Evolutionary conservation across 306 rosid species (phyloP).

Genomic region (Medicago ruthenica): DNA sequence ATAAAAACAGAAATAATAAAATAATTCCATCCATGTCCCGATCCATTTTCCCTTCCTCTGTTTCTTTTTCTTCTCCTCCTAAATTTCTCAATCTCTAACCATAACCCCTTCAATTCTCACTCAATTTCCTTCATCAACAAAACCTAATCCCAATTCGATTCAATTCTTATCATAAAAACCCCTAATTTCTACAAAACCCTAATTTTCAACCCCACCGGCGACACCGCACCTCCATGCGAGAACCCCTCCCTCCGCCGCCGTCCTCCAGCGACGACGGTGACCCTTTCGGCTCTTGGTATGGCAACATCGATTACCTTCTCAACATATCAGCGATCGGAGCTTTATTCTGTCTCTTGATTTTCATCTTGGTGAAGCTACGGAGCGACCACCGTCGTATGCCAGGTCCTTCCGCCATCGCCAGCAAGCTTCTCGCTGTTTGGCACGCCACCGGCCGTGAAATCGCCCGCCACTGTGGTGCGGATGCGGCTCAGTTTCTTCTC

Average conservation of each 20-base stretch:
- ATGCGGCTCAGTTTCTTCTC: constrained; percentile 92
- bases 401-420: constrained; percentile 71
- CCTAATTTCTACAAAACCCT: constrained; percentile 45
- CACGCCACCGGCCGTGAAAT: constrained; percentile 12
- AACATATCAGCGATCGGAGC: constrained; percentile 93
- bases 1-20: constrained; percentile 2
- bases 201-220: constrained; percentile 34
- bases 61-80: not conserved
- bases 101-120: constrained; percentile 38
- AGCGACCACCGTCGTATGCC: constrained; percentile 96
- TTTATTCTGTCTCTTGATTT: constrained; percentile 70
- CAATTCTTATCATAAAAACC: constrained; percentile 22
- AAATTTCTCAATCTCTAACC: constrained; percentile 38
- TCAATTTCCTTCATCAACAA: constrained; percentile 39
- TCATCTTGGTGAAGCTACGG: constrained; percentile 89
- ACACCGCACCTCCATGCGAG: constrained; percentile 40
- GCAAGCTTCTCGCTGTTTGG: constrained; percentile 26
- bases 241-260: constrained; percentile 63
- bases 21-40: constrained; percentile 22
- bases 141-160: constrained; percentile 10
- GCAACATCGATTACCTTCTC: constrained; percentile 86
- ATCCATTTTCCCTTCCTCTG: not conserved
- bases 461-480: constrained; percentile 66
- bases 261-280: constrained; percentile 53
- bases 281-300: constrained; percentile 65